Percentiles rank a stretch among this genome's conserved stretches.
phyloP scores from a whole-genome alignment of 768 basidiomycete species.

The Daedaleopsis nitida region DNA sequence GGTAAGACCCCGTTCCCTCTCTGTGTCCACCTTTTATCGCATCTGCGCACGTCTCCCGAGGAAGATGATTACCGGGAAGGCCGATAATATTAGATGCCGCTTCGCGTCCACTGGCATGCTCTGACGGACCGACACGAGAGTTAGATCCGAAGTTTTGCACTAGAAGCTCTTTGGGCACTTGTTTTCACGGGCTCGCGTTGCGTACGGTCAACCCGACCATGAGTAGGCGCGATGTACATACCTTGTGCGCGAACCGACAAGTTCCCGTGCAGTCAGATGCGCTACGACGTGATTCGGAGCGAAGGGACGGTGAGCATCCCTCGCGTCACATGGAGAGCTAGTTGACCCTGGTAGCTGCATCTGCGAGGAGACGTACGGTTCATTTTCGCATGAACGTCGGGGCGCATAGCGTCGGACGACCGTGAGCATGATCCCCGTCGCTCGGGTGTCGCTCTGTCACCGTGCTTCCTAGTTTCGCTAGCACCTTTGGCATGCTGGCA shows the following conservation, averaged over 20 bases:
- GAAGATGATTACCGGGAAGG: neutral
- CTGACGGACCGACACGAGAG: neutral
- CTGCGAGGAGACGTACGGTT: neutral
- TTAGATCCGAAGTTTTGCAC: neutral
- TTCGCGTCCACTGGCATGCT: too few relatives aligned
- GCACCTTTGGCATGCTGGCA: neutral
- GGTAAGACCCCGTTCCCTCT: neutral
- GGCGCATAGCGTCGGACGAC: neutral
- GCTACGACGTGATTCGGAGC: too few relatives aligned
- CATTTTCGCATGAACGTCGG: conserved; percentile 5
- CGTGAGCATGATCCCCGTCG: neutral
- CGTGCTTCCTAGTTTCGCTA: neutral
- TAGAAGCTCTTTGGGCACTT: neutral
- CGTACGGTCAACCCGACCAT: too few relatives aligned
- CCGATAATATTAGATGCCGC: neutral
- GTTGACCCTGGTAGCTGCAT: neutral
- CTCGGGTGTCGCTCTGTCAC: too few relatives aligned
- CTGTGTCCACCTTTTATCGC: neutral
- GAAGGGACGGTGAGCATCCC: neutral
- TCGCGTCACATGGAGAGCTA: neutral
- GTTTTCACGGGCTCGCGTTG: neutral
- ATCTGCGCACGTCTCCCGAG: neutral
- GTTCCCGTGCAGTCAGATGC: neutral
- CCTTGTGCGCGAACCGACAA: neutral
- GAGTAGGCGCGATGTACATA: neutral